These are phyloP conservation scores for Neophaeococcomyces mojaviensis DNA, from an alignment of 2,329 filamentous ascomycete genomes.

Conservation along the genomic window DNA sequence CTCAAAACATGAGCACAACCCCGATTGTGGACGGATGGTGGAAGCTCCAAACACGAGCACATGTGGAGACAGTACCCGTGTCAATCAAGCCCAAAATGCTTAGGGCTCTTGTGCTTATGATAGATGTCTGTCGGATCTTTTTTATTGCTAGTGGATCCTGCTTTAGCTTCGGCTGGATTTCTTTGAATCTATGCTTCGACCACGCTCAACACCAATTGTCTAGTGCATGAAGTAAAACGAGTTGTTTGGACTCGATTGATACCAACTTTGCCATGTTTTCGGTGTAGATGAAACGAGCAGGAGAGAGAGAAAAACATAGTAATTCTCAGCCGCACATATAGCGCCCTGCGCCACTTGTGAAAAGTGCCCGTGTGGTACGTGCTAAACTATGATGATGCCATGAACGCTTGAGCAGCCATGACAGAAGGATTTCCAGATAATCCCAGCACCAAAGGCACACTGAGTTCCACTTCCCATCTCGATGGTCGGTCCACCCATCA, in stretches of 20 bases:
- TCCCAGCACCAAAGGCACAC: constrained; percentile 2
- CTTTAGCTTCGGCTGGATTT: no score
- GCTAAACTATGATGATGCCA: constrained; percentile 9
- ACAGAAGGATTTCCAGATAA: background rate
- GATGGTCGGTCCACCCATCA: background rate
- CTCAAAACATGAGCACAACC: constrained; percentile 3
- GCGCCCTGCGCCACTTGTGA: no score
- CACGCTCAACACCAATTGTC: no score
- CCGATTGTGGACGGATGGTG: background rate
- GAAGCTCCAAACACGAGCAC: constrained; percentile 7
- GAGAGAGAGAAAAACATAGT: no score
- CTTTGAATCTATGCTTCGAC: no score
- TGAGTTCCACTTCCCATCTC: background rate
- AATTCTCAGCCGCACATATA: no score
- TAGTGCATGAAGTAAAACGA: no score
- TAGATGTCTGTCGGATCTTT: constrained; percentile 1
- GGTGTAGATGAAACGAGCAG: no score
- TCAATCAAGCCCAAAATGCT: constrained; percentile 9
- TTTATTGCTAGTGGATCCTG: no score
- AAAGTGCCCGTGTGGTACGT: no score
- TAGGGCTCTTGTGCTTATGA: background rate
- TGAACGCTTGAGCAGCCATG: background rate
- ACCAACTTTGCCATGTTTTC: no score
- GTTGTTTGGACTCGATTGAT: no score
- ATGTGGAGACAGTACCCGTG: background rate